These are phyloP conservation scores for Epichloe gansuensis DNA, from an alignment of 2,329 filamentous ascomycete species.

Conservation along the genomic window DNA sequence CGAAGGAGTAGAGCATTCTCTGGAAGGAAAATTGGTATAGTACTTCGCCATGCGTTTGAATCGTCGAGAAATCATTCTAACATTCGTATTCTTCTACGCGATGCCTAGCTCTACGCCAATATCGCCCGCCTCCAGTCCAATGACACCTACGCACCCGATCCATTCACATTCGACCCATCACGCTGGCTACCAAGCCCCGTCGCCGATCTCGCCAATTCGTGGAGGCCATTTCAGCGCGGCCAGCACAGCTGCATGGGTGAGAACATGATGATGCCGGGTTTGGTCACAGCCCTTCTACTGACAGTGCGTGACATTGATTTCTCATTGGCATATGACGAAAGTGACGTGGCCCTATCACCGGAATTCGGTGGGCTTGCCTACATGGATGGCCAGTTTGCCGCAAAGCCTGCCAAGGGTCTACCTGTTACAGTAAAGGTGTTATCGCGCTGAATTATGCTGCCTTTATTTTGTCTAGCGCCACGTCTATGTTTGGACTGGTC, in stretches of 20 bases:
- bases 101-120: not conserved
- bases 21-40: not conserved
- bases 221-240: constrained; percentile 1
- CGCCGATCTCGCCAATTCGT: not conserved
- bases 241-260: constrained; percentile 4
- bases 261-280: constrained; percentile 3
- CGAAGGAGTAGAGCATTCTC: not conserved
- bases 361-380: not conserved
- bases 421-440: constrained; percentile 1
- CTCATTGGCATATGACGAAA: not conserved
- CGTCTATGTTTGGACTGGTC: not conserved
- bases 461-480: too few relatives aligned
- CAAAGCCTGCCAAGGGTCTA: constrained; percentile 1
- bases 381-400: constrained; percentile 1
- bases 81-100: not conserved
- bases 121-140: not conserved
- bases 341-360: not conserved
- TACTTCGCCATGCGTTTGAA: not conserved
- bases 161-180: not conserved
- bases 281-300: not conserved
- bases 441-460: not conserved
- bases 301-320: not conserved
- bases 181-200: constrained; percentile 1
- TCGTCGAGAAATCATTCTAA: not conserved
- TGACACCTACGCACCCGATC: not conserved